Evolutionary conservation across 2,329 filamentous ascomycete species (phyloP), one percentile per base, ranked within the genome.

Genomic region (Diaporthe sp.): DNA sequence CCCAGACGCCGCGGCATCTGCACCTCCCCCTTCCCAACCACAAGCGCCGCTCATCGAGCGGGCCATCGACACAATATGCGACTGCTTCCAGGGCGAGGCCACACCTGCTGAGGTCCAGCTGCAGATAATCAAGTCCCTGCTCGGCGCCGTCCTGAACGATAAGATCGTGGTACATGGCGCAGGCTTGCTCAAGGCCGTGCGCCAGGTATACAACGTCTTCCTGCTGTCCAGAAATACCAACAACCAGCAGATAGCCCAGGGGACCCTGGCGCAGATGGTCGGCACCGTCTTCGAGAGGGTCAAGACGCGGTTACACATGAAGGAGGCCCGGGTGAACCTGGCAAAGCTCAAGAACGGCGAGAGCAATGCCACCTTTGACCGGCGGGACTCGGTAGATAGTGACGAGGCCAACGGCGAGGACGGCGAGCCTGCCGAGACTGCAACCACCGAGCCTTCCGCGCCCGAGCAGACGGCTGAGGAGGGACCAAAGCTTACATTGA

Each of bases 131-230:
- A 98, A 99, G 86, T 98, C 97, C 2, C 88, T 99, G 76, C 88
- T 99, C 76, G 96, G 97, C 19, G 97, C 97, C 19, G 97, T 99
- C 19, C 88, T 99, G 78, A 98, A 98, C 82, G 97, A 99, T 87
- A 99, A 98, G 87, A 98, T 98, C 78, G 95, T 99, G 58, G 97
- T 99, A 2, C 97, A 99, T 83, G 97, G 97, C 76, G 96, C 97
- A 51, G 97, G 97, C 78, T 89, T 99, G 77, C 89, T 99, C 78
- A 99, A 99, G 87, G 96, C 97, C 73, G 95, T 99, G 78, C 94
- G 97, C 79, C 95, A 98, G 84, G 98, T 98, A 75, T 99, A 99
- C 88, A 99, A 99, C 87, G 97, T 99, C 80, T 99, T 99, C 84
- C 89, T 99, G 76, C 91, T 98, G 70, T 98, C 96, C 79, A 95